Evolutionary conservation across 306 rosid genomes (phyloP).

Genomic region (Prinsepia uniflora): DNA sequence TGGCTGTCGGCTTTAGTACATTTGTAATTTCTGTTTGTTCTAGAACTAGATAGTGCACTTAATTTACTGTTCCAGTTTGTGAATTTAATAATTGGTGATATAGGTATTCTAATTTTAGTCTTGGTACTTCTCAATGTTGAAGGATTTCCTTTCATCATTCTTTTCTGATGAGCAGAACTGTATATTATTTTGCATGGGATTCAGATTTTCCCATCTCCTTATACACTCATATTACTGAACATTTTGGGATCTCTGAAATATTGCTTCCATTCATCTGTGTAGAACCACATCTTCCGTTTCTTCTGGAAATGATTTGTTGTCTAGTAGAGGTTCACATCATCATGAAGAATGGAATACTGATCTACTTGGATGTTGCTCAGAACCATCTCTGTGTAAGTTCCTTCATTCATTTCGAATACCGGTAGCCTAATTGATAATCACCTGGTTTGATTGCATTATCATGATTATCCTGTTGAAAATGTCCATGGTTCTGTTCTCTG

Average conservation of each 20-base stretch:
- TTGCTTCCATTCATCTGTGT: slow-evolving; percentile 25
- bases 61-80: background rate
- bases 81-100: slow-evolving; percentile 5
- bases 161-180: background rate
- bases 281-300: slow-evolving; percentile 57
- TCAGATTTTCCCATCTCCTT: background rate
- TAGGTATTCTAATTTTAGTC: slow-evolving; percentile 13
- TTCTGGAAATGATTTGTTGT: slow-evolving; percentile 54
- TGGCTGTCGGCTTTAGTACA: slow-evolving; percentile 15
- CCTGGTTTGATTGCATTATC: background rate
- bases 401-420: slow-evolving; percentile 22
- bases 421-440: slow-evolving; percentile 13
- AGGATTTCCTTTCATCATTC: background rate
- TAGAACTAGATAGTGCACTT: background rate
- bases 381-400: slow-evolving; percentile 79
- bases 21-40: background rate
- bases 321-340: slow-evolving; percentile 55
- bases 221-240: background rate
- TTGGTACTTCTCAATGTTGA: background rate
- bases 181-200: background rate
- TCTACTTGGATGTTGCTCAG: slow-evolving; percentile 93
- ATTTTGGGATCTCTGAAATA: background rate
- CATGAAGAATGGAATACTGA: slow-evolving; percentile 87
- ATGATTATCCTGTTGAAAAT: background rate
- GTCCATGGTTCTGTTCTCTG: background rate